These are phyloP conservation scores for Calonectria pseudoturangicola DNA, from an alignment of 2,329 filamentous ascomycete genomes.

Conservation along the genomic window DNA sequence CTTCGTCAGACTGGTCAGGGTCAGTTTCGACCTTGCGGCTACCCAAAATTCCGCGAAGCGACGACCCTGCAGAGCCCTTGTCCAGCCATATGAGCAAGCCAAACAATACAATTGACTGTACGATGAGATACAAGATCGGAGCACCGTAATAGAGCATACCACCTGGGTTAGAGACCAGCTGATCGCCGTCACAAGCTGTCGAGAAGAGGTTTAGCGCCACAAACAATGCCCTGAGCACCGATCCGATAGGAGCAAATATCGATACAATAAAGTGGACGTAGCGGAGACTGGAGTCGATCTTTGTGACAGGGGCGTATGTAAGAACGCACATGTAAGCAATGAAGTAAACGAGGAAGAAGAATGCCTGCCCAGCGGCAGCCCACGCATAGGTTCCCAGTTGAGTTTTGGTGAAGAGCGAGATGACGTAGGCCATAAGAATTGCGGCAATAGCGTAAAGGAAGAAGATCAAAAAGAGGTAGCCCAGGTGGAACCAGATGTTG, in stretches of 20 bases:
- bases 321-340: constrained; percentile 83
- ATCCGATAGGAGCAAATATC: constrained; percentile 84
- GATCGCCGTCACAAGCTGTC: constrained; percentile 80
- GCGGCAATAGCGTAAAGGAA: constrained; percentile 88
- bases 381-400: constrained; percentile 91
- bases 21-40: constrained; percentile 56
- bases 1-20: constrained; percentile 69
- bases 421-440: constrained; percentile 84
- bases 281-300: constrained; percentile 80
- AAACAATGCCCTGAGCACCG: constrained; percentile 83
- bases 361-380: constrained; percentile 84
- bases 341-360: constrained; percentile 82
- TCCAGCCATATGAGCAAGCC: constrained; percentile 86
- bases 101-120: constrained; percentile 84
- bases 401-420: constrained; percentile 86
- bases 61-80: constrained; percentile 79
- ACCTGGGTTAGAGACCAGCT: constrained; percentile 81
- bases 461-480: constrained; percentile 88
- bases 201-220: constrained; percentile 90
- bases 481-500: constrained; percentile 83
- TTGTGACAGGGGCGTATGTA: constrained; percentile 82
- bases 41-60: constrained; percentile 64
- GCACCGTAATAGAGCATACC: constrained; percentile 86
- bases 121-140: constrained; percentile 86
- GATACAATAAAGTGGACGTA: constrained; percentile 86